A percentile compares a stretch with the other conserved stretches of the same genome.
These are phyloP conservation scores for Saccharum officinarum DNA, from an alignment of 176 grass and related monocot species.

Conservation along the genomic window DNA sequence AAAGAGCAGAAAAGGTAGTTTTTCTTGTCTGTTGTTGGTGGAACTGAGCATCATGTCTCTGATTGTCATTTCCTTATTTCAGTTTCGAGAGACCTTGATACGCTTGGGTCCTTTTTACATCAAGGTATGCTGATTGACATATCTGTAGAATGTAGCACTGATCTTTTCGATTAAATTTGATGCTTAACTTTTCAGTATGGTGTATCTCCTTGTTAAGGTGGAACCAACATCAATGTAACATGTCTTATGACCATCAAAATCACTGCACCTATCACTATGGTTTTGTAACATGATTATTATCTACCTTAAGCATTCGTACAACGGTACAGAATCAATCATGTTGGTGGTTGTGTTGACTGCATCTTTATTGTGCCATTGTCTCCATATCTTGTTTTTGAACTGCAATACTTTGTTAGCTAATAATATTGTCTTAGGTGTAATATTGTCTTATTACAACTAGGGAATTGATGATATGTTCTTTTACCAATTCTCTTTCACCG, in stretches of 20 bases:
- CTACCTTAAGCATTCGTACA: neutral
- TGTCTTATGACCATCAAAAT: neutral
- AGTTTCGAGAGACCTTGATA: slow-evolving; percentile 92
- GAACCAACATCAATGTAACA: neutral
- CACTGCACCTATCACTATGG: neutral
- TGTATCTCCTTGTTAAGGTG: neutral
- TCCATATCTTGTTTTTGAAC: slow-evolving; percentile 11
- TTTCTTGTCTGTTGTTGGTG: slow-evolving; percentile 14
- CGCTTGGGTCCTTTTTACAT: slow-evolving; percentile 89
- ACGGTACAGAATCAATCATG: neutral
- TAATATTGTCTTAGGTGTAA: neutral
- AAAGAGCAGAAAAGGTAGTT: slow-evolving; percentile 75
- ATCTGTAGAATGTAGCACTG: neutral
- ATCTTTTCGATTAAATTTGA: neutral
- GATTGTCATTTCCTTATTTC: slow-evolving; percentile 46
- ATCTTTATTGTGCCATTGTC: slow-evolving; percentile 1
- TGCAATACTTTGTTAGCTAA: neutral
- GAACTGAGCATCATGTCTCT: slow-evolving; percentile 17
- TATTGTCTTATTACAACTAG: neutral
- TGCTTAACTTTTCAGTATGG: neutral
- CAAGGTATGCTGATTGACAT: slow-evolving; percentile 55
- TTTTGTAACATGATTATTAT: slow-evolving; percentile 4
- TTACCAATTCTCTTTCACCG: neutral
- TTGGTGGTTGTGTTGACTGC: neutral
- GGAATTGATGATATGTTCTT: slow-evolving; percentile 2